Evolutionary conservation across 1,284 basidiomycete species (phyloP).

Genomic region (Ganoderma leucocontextum): DNA sequence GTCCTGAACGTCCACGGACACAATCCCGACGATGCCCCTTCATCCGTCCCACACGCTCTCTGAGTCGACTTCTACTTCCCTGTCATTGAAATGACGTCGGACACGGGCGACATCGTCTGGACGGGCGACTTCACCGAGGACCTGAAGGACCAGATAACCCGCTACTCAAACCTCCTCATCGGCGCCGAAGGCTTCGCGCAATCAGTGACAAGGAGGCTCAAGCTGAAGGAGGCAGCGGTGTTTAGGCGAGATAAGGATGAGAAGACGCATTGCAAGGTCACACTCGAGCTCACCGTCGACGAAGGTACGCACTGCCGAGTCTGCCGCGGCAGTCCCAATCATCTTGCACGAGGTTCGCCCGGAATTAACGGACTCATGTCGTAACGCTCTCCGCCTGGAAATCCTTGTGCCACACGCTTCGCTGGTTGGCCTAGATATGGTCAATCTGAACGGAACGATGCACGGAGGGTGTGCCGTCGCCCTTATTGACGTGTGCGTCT

Average conservation of each 20-base stretch:
- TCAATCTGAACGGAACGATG: slow-evolving; percentile 72
- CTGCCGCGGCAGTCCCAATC: neutral
- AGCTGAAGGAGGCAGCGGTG: slow-evolving; percentile 16
- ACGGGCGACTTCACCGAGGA: slow-evolving; percentile 10
- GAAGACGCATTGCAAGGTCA: slow-evolving; percentile 15
- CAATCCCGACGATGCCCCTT: neutral
- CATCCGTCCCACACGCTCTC: neutral
- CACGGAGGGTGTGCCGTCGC: slow-evolving; percentile 75
- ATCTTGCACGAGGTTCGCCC: neutral
- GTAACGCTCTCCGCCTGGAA: neutral
- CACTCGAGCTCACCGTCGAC: slow-evolving; percentile 15
- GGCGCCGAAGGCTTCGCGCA: slow-evolving; percentile 6
- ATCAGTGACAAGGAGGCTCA: slow-evolving; percentile 1
- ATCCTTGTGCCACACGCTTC: neutral
- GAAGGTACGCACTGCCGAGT: slow-evolving; percentile 15
- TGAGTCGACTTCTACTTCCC: neutral
- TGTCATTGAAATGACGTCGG: slow-evolving; percentile 1
- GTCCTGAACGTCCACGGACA: neutral
- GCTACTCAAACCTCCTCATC: neutral
- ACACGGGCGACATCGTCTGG: neutral
- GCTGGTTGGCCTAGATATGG: slow-evolving; percentile 54
- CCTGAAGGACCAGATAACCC: neutral
- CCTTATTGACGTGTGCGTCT: slow-evolving; percentile 68
- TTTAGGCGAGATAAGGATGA: slow-evolving; percentile 19
- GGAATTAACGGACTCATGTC: slow-evolving; percentile 1